A percentile compares a stretch with the other conserved stretches of the same genome.
Evolutionary conservation across 768 basidiomycete species (phyloP).

Genomic region (Hericium coralloides): DNA sequence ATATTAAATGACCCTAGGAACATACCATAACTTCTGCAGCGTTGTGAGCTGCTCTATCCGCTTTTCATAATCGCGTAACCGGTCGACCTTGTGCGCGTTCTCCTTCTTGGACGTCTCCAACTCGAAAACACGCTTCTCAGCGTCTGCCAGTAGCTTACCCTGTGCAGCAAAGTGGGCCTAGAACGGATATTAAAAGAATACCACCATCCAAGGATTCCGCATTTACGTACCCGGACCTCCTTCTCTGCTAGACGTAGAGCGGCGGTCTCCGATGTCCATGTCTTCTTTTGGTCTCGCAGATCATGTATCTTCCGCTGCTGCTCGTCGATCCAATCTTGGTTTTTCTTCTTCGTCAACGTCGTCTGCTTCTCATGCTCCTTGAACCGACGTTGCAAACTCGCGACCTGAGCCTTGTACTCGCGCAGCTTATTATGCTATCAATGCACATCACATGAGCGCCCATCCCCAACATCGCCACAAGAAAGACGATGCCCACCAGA

Average conservation of each 20-base stretch:
- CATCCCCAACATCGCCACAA: not conserved
- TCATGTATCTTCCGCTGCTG: constrained; percentile 70
- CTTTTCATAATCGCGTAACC: constrained; percentile 77
- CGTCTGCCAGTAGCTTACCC: constrained; percentile 58
- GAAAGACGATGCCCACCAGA: constrained; percentile 40
- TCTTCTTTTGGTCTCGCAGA: constrained; percentile 71
- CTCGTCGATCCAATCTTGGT: constrained; percentile 76
- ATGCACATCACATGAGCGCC: not conserved
- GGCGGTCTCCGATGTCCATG: constrained; percentile 65
- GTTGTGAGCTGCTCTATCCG: constrained; percentile 77
- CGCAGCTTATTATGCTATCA: constrained; percentile 73
- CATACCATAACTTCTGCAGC: constrained; percentile 72
- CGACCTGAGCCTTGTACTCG: constrained; percentile 64
- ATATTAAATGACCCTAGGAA: not conserved
- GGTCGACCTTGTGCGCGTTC: constrained; percentile 71
- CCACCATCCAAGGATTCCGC: not conserved
- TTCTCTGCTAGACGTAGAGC: constrained; percentile 60
- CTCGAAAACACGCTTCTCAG: constrained; percentile 57
- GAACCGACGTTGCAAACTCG: constrained; percentile 57
- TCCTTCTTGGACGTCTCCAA: constrained; percentile 72
- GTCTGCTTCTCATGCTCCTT: constrained; percentile 68
- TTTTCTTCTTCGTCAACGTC: constrained; percentile 64
- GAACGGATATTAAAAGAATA: not conserved
- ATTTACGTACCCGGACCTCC: constrained; percentile 47
- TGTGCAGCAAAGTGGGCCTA: constrained; percentile 66